Evolutionary conservation across 306 rosid species (phyloP), one percentile per base, ranked within the genome.

Genomic region (Begonia masoniana): DNA sequence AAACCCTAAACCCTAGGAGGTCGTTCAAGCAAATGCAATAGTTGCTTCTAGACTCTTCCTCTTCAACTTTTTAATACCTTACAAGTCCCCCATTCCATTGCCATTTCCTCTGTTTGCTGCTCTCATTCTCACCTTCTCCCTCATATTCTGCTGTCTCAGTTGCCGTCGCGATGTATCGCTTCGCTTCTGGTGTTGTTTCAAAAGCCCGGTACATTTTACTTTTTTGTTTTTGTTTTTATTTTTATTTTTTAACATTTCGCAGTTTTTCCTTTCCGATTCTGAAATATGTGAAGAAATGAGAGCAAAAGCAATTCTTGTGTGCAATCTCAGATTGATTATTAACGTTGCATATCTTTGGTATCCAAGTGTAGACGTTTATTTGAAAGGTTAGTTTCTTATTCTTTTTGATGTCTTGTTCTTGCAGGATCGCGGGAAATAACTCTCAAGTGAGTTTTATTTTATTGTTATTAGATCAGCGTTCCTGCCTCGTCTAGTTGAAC

Each of bases 101-200:
- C n/a, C 19, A 58, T 7, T 10, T n/a, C 50, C 19, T 45, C 10
- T 14, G 39, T 31, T 31, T 31, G 39, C 39, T 5, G 39, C 26
- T 39, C 41, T 15, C 4, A 52, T 17, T 4, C 10, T 50, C 9
- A 3, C 54, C 54, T n/a, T 50, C 23, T 14, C 11, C 23, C 2
- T 50, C n/a, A 11, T 41, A 3, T 13, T 45, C 56, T 35, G 19
- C 68, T 57, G 23, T 15, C 9, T 19, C 47, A 14, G 39, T 31
- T 31, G 8, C 39, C 7, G 10, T 61, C 59, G 68, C 52, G 41
- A 76, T 76, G 82, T 56, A 77, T 39, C 82, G 82, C 43, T 69
- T 77, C 63, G 65, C 73, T 63, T 41, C 70, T 21, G 65, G 46
- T 69, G 56, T 72, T 51, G 78, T 73, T 69, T 72, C 71, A 57